These are phyloP conservation scores for Pichia deserticola DNA, from an alignment of 805 yeast genomes.

Conservation along the genomic window DNA sequence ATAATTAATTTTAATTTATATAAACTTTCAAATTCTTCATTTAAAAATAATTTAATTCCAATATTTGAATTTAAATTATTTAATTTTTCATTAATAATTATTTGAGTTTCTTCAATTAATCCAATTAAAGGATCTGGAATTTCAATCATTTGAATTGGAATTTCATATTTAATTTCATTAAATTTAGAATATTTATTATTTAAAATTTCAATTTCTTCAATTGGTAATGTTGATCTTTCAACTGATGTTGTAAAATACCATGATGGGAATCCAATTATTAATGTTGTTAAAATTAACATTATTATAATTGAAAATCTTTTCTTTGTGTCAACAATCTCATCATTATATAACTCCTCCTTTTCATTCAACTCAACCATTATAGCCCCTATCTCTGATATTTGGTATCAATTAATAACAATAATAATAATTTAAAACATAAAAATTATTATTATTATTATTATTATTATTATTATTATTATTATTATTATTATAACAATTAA, in stretches of 20 bases:
- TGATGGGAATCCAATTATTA: slow-evolving; percentile 47
- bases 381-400: too few relatives aligned
- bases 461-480: too few relatives aligned
- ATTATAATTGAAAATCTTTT: slow-evolving; percentile 15
- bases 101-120: slow-evolving; percentile 31
- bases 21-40: not conserved
- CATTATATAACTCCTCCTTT: not conserved
- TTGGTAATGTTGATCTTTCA: slow-evolving; percentile 55
- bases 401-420: too few relatives aligned
- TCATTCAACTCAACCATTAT: not conserved
- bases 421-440: too few relatives aligned
- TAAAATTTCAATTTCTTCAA: slow-evolving; percentile 30
- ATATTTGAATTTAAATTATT: slow-evolving; percentile 18
- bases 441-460: too few relatives aligned
- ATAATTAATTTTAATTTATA: slow-evolving; percentile 21
- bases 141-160: slow-evolving; percentile 38
- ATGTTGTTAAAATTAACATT: slow-evolving; percentile 22
- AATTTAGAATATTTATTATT: slow-evolving; percentile 18
- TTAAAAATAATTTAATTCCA: slow-evolving; percentile 24
- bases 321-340: not conserved
- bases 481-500: too few relatives aligned
- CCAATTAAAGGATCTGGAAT: slow-evolving; percentile 26
- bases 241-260: slow-evolving; percentile 56
- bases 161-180: slow-evolving; percentile 20
- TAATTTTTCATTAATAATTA: slow-evolving; percentile 25